Conservation (phyloP, 176 grass and related monocot species). For the Secale cereale region DNA sequence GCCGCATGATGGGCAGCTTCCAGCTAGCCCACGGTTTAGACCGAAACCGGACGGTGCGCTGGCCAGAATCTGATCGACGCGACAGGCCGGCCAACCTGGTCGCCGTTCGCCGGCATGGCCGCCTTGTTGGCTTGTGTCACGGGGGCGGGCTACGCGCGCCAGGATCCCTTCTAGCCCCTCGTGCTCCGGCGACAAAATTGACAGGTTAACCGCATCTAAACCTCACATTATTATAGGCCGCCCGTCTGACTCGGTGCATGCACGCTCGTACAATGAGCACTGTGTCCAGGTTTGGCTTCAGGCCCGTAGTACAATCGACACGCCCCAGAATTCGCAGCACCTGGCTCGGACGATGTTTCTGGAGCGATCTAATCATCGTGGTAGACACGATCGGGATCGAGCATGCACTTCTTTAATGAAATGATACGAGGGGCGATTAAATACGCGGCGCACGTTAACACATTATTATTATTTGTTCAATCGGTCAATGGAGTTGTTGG, state of each 20-base stretch:
- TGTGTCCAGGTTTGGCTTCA: neutral
- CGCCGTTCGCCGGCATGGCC: conserved; percentile 5
- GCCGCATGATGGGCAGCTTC: neutral
- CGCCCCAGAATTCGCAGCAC: neutral
- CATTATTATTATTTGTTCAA: neutral
- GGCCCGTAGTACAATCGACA: neutral
- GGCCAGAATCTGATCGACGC: neutral
- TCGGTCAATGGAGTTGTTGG: conserved; percentile 40
- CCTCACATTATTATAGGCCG: neutral
- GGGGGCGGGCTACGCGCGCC: neutral
- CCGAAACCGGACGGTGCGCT: neutral
- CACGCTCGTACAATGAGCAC: neutral
- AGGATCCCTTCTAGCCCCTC: neutral
- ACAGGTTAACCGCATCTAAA: conserved; percentile 5
- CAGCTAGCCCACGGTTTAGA: neutral
- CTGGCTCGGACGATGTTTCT: neutral
- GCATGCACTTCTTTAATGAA: neutral
- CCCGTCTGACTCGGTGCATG: neutral
- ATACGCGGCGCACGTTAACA: neutral
- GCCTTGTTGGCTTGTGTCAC: conserved; percentile 28
- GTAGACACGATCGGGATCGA: neutral
- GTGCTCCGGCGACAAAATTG: neutral
- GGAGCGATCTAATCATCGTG: neutral
- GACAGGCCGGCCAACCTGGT: neutral
- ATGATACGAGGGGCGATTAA: neutral